phyloP scores from a whole-genome alignment of 2,329 filamentous ascomycete species.

The Trichoderma polysporum region DNA sequence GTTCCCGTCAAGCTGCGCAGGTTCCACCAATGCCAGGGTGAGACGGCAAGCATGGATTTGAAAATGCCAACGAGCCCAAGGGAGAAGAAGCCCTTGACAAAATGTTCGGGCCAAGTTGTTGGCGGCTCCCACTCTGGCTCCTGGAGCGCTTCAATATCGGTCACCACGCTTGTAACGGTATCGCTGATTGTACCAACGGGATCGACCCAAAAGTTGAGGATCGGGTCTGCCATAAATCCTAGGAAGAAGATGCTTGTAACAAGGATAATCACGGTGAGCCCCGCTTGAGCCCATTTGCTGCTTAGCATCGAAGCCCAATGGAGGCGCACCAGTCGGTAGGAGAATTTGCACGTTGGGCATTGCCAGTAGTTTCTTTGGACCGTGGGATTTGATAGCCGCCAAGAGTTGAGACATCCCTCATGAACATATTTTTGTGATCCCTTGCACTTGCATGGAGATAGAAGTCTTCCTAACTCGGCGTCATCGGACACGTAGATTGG shows the following conservation, averaged over 20 bases:
- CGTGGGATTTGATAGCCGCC: conserved; percentile 71
- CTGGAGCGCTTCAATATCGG: conserved; percentile 40
- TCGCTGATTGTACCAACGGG: conserved; percentile 63
- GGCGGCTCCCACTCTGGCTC: conserved; percentile 48
- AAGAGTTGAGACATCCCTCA: conserved; percentile 80
- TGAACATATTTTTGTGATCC: conserved; percentile 93
- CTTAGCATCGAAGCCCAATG: conserved; percentile 70
- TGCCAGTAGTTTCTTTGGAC: conserved; percentile 73
- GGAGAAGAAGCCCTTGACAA: conserved; percentile 85
- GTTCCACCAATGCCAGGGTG: conserved; percentile 76
- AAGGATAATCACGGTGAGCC: conserved; percentile 71
- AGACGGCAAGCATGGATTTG: conserved; percentile 74
- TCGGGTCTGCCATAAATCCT: conserved; percentile 89
- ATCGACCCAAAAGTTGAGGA: conserved; percentile 85
- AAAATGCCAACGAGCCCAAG: conserved; percentile 82
- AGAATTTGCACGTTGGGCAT: conserved; percentile 84
- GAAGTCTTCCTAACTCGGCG: conserved; percentile 69
- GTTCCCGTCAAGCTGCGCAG: conserved; percentile 59
- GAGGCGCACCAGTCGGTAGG: conserved; percentile 76
- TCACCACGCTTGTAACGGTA: conserved; percentile 47
- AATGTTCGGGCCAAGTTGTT: conserved; percentile 75
- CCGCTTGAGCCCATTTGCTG: conserved; percentile 65
- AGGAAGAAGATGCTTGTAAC: conserved; percentile 73
- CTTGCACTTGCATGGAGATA: conserved; percentile 91
- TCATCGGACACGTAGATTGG: conserved; percentile 71